Conservation (phyloP, 352 stramenopile genomes). For the Phytophthora ramorum region DNA sequence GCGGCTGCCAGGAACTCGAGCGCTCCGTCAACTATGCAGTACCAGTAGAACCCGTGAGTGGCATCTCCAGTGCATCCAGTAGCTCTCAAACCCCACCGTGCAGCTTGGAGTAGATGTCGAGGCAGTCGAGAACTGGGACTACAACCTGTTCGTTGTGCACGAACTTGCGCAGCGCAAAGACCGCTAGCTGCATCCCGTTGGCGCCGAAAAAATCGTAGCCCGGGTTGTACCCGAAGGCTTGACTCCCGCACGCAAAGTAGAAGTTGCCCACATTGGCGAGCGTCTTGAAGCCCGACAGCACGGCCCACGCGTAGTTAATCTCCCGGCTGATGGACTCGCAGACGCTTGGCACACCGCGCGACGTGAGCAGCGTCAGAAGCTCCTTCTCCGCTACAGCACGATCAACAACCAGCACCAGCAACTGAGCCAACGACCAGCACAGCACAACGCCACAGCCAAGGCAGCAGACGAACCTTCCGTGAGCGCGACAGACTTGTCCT, state of each 20-base stretch:
- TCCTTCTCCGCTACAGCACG: constrained; percentile 61
- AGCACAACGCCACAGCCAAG: not conserved
- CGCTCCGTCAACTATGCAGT: constrained; percentile 55
- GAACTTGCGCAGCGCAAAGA: constrained; percentile 79
- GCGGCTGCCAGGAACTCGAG: constrained; percentile 70
- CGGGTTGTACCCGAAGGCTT: constrained; percentile 74
- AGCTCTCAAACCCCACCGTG: constrained; percentile 44
- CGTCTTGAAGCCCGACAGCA: constrained; percentile 73
- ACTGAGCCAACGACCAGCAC: constrained; percentile 1
- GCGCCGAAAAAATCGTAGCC: constrained; percentile 69
- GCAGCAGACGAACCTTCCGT: constrained; percentile 43
- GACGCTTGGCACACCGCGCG: constrained; percentile 65
- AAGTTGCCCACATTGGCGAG: constrained; percentile 74
- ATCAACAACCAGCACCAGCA: constrained; percentile 14
- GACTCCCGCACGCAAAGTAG: constrained; percentile 76
- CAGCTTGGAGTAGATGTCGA: constrained; percentile 78
- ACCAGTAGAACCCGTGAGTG: not conserved
- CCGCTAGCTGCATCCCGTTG: constrained; percentile 69
- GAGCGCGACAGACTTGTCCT: constrained; percentile 29
- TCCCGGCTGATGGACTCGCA: constrained; percentile 77
- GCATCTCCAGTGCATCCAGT: not conserved
- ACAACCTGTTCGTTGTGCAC: constrained; percentile 74
- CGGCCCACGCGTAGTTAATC: constrained; percentile 82
- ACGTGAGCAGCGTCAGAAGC: constrained; percentile 67
- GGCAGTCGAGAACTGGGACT: constrained; percentile 67